Evolutionary conservation across 139 green algal species (phyloP).

Genomic region (Coelastrella sp.): DNA sequence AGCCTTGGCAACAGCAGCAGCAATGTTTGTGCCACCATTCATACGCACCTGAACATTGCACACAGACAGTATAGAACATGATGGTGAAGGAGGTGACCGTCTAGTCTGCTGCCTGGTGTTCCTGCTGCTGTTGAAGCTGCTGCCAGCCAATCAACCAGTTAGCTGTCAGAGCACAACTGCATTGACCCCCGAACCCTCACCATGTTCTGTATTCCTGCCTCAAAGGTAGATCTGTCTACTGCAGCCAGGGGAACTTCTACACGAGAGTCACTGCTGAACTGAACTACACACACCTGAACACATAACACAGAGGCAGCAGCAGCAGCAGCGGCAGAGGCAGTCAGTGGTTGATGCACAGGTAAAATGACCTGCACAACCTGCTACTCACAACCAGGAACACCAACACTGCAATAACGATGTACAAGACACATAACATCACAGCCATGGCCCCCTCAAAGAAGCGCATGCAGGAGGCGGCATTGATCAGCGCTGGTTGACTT

Average conservation of each 20-base stretch:
- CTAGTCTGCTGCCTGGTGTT: too few relatives aligned
- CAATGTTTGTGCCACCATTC: conserved; percentile 87
- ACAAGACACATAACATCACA: background rate
- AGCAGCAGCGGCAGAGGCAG: background rate
- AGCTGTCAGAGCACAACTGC: too few relatives aligned
- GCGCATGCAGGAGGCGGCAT: too few relatives aligned
- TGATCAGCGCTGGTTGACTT: too few relatives aligned
- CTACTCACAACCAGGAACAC: background rate
- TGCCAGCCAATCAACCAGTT: background rate
- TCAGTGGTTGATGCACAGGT: background rate
- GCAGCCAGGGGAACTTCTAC: conserved; percentile 63
- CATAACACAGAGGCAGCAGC: background rate
- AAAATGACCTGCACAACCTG: background rate
- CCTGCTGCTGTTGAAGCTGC: background rate
- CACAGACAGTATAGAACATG: too few relatives aligned
- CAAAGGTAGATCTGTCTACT: conserved; percentile 23
- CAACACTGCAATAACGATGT: background rate
- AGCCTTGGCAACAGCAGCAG: conserved; percentile 67
- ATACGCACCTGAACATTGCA: conserved; percentile 68
- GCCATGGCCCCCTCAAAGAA: too few relatives aligned
- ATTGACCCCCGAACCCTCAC: background rate
- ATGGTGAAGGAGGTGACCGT: too few relatives aligned
- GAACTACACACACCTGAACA: conserved; percentile 67
- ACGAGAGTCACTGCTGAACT: conserved; percentile 79
- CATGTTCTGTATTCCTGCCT: conserved; percentile 7